phyloP scores from a whole-genome alignment of 768 basidiomycete species.

The Pulveroboletus ravenelii region DNA sequence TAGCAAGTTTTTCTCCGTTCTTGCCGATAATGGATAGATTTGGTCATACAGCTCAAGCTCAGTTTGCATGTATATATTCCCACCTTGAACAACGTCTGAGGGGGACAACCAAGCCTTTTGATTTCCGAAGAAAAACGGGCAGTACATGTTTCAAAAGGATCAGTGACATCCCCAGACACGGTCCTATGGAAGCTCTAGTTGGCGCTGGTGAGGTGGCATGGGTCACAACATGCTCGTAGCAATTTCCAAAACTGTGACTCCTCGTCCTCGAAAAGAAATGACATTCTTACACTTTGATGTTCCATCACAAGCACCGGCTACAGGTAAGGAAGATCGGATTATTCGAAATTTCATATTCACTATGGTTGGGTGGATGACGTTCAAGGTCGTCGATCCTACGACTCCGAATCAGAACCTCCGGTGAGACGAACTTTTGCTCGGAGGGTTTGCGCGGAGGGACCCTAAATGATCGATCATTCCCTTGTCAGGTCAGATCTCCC shows the following conservation, averaged over 20 bases:
- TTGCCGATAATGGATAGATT: conserved; percentile 5
- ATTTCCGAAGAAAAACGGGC: neutral
- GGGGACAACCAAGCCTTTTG: neutral
- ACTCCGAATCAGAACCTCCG: neutral
- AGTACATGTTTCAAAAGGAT: neutral
- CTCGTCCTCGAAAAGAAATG: too few species aligned
- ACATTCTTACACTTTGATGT: too few species aligned
- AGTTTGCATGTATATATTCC: neutral
- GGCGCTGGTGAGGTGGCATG: neutral
- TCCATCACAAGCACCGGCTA: neutral
- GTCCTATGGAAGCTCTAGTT: neutral
- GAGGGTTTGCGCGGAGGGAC: too few species aligned
- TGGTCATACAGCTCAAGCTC: neutral
- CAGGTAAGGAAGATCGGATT: neutral
- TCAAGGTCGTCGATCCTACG: too few species aligned
- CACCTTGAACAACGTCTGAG: neutral
- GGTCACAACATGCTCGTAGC: neutral
- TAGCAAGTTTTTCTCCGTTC: conserved; percentile 2
- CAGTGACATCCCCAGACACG: neutral
- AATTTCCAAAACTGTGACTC: neutral
- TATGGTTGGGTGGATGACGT: neutral
- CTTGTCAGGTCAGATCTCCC: neutral
- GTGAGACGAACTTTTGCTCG: neutral
- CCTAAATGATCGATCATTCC: neutral
- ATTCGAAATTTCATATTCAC: neutral